Percentiles rank a stretch among this genome's conserved stretches.
These are phyloP conservation scores for Pythium rishiriense DNA, from an alignment of 352 stramenopile species.

Conservation along the genomic window DNA sequence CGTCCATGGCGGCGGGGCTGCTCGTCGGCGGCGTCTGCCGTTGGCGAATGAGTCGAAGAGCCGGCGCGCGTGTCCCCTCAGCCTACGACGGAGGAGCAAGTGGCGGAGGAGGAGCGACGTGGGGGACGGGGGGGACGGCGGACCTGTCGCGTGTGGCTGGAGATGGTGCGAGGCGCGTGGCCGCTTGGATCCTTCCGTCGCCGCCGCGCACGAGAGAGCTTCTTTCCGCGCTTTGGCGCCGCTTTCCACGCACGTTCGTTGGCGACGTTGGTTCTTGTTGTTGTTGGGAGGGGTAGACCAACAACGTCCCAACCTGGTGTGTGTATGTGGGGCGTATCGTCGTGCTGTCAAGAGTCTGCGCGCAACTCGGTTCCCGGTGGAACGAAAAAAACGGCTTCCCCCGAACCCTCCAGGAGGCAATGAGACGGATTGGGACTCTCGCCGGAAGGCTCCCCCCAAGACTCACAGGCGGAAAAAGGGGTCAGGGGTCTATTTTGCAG, in stretches of 20 bases:
- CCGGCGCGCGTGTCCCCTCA: too few relatives aligned
- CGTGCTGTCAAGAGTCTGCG: neutral
- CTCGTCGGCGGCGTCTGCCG: neutral
- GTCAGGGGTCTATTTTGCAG: slow-evolving; percentile 1
- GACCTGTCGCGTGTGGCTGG: neutral
- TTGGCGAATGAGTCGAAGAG: slow-evolving; percentile 9
- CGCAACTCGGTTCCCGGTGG: slow-evolving; percentile 3
- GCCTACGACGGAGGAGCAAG: too few relatives aligned
- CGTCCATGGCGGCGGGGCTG: slow-evolving; percentile 40
- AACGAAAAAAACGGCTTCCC: slow-evolving; percentile 6
- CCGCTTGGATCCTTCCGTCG: slow-evolving; percentile 18
- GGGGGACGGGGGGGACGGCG: neutral
- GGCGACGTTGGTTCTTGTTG: neutral
- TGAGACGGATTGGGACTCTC: slow-evolving; percentile 14
- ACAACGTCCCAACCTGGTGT: slow-evolving; percentile 6
- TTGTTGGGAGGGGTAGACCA: neutral
- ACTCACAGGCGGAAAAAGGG: too few relatives aligned
- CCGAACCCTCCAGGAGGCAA: slow-evolving; percentile 12
- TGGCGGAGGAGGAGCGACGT: neutral
- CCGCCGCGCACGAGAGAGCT: neutral
- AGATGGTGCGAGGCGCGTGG: slow-evolving; percentile 6
- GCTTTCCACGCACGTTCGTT: slow-evolving; percentile 16
- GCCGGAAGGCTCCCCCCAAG: too few relatives aligned
- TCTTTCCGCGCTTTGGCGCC: slow-evolving; percentile 4
- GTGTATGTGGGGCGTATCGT: neutral